Base-by-base conservation (phyloP, 1,284 basidiomycete species). In the Sporisorium exsertum region DNA sequence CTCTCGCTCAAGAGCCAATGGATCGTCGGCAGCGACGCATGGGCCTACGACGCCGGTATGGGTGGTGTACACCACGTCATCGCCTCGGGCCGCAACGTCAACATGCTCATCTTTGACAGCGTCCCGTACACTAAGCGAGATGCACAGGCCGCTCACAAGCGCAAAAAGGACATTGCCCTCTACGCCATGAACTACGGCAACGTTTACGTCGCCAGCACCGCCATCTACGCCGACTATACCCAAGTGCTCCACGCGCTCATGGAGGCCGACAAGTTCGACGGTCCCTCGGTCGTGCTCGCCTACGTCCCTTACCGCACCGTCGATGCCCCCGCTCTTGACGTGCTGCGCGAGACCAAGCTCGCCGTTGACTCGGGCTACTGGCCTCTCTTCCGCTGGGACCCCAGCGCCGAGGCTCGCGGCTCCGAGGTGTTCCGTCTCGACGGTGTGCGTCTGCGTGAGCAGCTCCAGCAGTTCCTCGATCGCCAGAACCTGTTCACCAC, bases 141-240 rank as follows among this genome's bases (percentile, higher is more conserved):
- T 58, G 65, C 78, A 7, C 72, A 82, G 53, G 81, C 80, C 3
- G 69, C 83, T 26, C 65, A 82, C 64, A 81, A 84, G 80, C 81
- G 84, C 57, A 85, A 85, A 71, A 85, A 85, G 72, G 84, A 85
- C 69, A 80, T 85, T 46, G 84, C 79, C 42, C 72, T 85, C 33
- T 99, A 99, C 85, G 97, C 96, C 15, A 96, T 99, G 93, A 97
- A 97, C 87, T 94, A 97, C 86, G 96, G 96, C 18, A 92, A 95
- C 83, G 94, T 95, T 64, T 99, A 94, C 85, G 96, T 97, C 62
- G 95, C 95, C 12, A 94, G 93, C 81, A 91, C 97, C 43, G 97
- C 97, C 7, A 92, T 98, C 62, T 98, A 96, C 87, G 92, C 94
- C 46, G 95, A 95, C 56, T 99, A 98, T 86, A 90, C 93, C 1